Percentiles rank a stretch among this genome's conserved stretches.
Conservation (phyloP, 352 stramenopile genomes). For the Phytophthora rubi region DNA sequence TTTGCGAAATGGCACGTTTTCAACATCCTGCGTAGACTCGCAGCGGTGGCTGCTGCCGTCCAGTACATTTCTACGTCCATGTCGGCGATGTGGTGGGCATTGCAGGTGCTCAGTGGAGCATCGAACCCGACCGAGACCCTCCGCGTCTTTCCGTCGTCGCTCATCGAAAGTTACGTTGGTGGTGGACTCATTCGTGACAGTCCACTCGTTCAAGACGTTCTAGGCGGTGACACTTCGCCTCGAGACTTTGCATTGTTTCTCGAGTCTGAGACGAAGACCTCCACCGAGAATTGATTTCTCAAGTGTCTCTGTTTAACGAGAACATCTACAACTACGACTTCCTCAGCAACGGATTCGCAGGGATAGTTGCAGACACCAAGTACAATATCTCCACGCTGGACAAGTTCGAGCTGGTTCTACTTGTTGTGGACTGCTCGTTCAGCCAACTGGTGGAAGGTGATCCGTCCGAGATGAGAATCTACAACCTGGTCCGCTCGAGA, state of each 20-base stretch:
- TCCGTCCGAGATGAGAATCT: slow-evolving; percentile 9
- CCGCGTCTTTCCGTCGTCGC: background rate
- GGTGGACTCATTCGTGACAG: slow-evolving; percentile 30
- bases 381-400: slow-evolving; percentile 44
- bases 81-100: slow-evolving; percentile 14
- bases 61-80: slow-evolving; percentile 34
- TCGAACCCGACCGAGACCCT: slow-evolving; percentile 13
- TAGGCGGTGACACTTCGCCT: slow-evolving; percentile 29
- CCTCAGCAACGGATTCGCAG: slow-evolving; percentile 28
- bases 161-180: slow-evolving; percentile 37
- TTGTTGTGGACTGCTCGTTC: slow-evolving; percentile 42
- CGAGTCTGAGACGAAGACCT: slow-evolving; percentile 15
- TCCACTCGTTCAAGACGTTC: slow-evolving; percentile 24
- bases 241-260: slow-evolving; percentile 40
- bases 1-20: slow-evolving; percentile 9
- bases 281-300: slow-evolving; percentile 18
- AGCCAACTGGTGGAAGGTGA: slow-evolving; percentile 14
- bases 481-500: slow-evolving; percentile 28
- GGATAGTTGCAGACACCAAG: slow-evolving; percentile 18
- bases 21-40: slow-evolving; percentile 25
- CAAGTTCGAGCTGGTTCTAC: slow-evolving; percentile 35
- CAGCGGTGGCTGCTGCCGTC: slow-evolving; percentile 24
- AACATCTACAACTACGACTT: slow-evolving; percentile 38
- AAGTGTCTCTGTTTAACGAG: background rate
- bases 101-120: slow-evolving; percentile 20